Base-by-base conservation (phyloP, 2,329 filamentous ascomycete species). In the Trichoderma sp. region DNA sequence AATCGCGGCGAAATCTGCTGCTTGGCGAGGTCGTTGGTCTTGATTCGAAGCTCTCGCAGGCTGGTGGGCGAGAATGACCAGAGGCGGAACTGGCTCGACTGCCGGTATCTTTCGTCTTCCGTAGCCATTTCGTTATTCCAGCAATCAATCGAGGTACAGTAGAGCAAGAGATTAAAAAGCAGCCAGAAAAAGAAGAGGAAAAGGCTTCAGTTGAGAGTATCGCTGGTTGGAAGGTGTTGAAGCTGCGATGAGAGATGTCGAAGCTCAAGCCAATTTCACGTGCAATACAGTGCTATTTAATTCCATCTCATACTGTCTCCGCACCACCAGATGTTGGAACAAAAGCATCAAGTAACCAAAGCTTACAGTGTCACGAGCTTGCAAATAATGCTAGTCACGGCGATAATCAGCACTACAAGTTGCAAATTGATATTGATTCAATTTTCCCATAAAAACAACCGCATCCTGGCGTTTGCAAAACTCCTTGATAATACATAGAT, bases 91-190 rank as follows among this genome's bases (percentile, higher is more conserved):
- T 99, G 96, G 58, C 93, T 95, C 0, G 95, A 97, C 63, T 92
- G 88, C 37, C 93, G 90, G 81, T 98, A 99, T 68, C 94, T 86
- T 73, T 93, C 92, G 81, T 99, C 96, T 86, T 99, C 96, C 71
- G 89, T 92, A 8, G 86, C 85, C 88, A 96, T 92, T 14, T 31
- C 71, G 57, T 5, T 14, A 14, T n/a, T 8, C 16, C 3, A 19
- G 31, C 7, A 80, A 55, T 29, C 13, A 59, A 60, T 24, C n/a
- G 11, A 29, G 68, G n/a, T 13, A 56, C 14, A 29, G 2, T 1
- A 47, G 31, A 19, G 16, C 14, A 21, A 35, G 21, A 13, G 21
- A 53, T 31, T 19, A 53, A 14, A 27, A 24, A 14, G 19, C 21
- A 16, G 19, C n/a, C 35, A 27, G 4, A 31, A 21, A 11, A 52